These are phyloP conservation scores for Aquilaria sinensis DNA, from an alignment of 345 rosid genomes.

Conservation along the genomic window DNA sequence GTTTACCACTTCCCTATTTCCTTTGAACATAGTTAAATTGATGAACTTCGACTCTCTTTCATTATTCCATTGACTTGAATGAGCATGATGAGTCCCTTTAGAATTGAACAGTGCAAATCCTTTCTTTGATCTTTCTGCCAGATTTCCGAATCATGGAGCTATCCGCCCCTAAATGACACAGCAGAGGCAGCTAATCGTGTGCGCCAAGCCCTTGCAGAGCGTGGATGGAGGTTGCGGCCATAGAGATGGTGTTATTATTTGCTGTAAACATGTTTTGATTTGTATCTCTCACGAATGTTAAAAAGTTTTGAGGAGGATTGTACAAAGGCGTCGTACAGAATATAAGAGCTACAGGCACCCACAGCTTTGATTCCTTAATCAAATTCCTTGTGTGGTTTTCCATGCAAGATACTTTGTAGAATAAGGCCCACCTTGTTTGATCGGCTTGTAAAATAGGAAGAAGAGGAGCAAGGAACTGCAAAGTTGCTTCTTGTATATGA, in stretches of 20 bases:
- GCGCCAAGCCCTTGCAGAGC: conserved; percentile 60
- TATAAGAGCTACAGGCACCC: conserved; percentile 8
- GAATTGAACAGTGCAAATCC: background rate
- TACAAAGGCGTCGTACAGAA: conserved; percentile 12
- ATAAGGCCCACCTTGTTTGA: conserved; percentile 17
- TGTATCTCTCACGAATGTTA: conserved; percentile 2
- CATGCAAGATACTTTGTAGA: conserved; percentile 13
- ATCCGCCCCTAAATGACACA: conserved; percentile 87
- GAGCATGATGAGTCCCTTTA: conserved; percentile 2
- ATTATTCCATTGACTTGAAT: conserved; percentile 1
- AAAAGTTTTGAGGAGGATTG: conserved; percentile 6
- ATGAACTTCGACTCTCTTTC: background rate
- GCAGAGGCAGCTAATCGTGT: conserved; percentile 82
- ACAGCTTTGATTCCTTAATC: conserved; percentile 11
- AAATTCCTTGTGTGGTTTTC: conserved; percentile 5
- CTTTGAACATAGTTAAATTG: too few relatives aligned
- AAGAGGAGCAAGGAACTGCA: conserved; percentile 12
- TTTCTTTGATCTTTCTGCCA: conserved; percentile 18
- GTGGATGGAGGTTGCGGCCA: conserved; percentile 74
- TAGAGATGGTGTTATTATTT: conserved; percentile 22
- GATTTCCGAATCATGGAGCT: conserved; percentile 94
- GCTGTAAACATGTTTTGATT: conserved; percentile 19
- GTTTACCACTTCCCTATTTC: too few relatives aligned
- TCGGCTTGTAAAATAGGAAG: conserved; percentile 33
- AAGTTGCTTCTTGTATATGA: too few relatives aligned